Percentiles rank a stretch among this genome's conserved stretches.
phyloP scores from a whole-genome alignment of 768 basidiomycete genomes.

The Pleurotus tuber-regium region DNA sequence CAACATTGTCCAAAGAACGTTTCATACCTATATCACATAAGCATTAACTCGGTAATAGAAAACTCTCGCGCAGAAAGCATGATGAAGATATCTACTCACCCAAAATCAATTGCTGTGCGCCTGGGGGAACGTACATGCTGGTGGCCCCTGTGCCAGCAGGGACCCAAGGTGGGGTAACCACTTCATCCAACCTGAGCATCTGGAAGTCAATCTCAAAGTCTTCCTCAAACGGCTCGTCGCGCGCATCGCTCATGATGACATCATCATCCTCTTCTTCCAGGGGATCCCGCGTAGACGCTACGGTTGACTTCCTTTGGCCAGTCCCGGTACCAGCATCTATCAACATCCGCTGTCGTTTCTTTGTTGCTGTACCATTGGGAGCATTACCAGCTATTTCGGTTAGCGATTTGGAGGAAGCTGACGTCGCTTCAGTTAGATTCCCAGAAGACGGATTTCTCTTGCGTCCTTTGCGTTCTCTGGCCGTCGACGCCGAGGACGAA shows the following conservation, averaged over 20 bases:
- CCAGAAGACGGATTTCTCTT: not conserved
- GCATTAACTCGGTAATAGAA: no score
- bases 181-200: slow-evolving; percentile 10
- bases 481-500: not conserved
- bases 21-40: slow-evolving; percentile 8
- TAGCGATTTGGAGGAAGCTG: slow-evolving; percentile 1
- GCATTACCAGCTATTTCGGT: not conserved
- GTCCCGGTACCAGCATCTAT: not conserved
- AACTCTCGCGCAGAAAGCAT: no score
- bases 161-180: not conserved
- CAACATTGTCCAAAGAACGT: slow-evolving; percentile 12
- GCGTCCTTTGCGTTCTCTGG: not conserved
- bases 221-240: slow-evolving; percentile 6
- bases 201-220: slow-evolving; percentile 12
- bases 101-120: slow-evolving; percentile 2
- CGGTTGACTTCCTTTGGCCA: slow-evolving; percentile 1
- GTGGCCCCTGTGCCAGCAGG: not conserved
- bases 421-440: not conserved
- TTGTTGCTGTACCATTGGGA: slow-evolving; percentile 4
- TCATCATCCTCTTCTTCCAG: slow-evolving; percentile 2
- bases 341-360: slow-evolving; percentile 2
- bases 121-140: slow-evolving; percentile 3
- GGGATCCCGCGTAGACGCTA: slow-evolving; percentile 4
- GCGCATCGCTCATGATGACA: slow-evolving; percentile 8
- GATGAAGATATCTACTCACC: not conserved